A percentile compares a stretch with the other conserved stretches of the same genome.
Evolutionary conservation across 2,329 filamentous ascomycete genomes (phyloP).

Genomic region (Albophoma yamanashiensis): DNA sequence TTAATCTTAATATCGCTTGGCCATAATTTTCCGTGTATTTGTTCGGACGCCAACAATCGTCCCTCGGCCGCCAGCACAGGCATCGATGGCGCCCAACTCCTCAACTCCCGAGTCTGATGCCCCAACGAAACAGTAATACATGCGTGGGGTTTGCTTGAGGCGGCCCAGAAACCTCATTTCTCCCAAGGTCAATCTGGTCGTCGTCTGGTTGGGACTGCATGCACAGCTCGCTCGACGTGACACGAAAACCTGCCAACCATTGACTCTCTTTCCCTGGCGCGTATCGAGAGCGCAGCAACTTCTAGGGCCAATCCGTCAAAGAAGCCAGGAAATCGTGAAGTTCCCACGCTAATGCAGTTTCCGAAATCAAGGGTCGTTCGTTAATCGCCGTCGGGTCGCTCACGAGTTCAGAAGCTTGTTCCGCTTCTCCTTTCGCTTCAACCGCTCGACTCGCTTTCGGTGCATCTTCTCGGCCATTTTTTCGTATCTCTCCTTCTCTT

Average conservation of each 20-base stretch:
- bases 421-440: slow-evolving; percentile 93
- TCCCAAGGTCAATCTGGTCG: neutral
- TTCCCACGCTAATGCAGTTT: neutral
- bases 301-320: neutral
- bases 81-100: neutral
- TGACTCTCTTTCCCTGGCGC: neutral
- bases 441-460: slow-evolving; percentile 80
- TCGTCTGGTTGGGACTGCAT: neutral
- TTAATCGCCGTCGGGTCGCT: slow-evolving; percentile 5
- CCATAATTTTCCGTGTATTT: neutral
- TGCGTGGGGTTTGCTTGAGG: neutral
- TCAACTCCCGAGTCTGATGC: neutral
- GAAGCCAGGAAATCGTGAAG: neutral
- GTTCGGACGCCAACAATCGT: neutral
- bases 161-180: neutral
- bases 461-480: slow-evolving; percentile 98
- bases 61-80: neutral
- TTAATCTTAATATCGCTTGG: neutral
- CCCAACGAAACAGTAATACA: neutral
- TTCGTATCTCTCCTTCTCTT: slow-evolving; percentile 85
- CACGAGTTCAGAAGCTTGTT: slow-evolving; percentile 71
- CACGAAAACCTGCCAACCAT: neutral
- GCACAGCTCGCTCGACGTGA: neutral
- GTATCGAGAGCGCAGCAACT: neutral
- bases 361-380: neutral